Base-by-base conservation (phyloP, 495 filamentous ascomycete genomes). In the Aspergillus cristatus region DNA sequence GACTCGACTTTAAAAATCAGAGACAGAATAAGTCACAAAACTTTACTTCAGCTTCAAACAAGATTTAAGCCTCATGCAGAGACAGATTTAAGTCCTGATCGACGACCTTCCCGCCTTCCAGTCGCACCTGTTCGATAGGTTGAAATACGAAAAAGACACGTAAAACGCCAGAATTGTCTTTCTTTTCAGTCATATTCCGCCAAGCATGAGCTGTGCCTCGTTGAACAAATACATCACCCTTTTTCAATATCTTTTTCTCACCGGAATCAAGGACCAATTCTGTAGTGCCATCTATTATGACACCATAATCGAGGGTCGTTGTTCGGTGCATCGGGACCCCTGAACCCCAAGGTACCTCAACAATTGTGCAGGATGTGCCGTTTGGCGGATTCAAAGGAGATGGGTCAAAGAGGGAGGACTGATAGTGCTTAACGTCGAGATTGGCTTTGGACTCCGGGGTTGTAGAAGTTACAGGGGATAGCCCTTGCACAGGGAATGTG, bases 201-300 rank as follows among this genome's bases (percentile, higher is more conserved):
- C 76, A 85, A 3, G 71, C 69, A 58, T 90, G 84, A 50, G 55
- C 60, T 50, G 78, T 79, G 0, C 75, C 70, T 32, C 79, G 67
- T 24, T 84, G 70, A 48, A 82, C 51, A 53, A 78, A 74, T 2
- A 81, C 80, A 57, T 86, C 81, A n/a, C 77, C 73, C 30, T 81
- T 81, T 42, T 78, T 72, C 54, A 84, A 30, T 45, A 77, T 52
- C 35, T 79, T 76, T 45, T 71, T 73, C 1, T 63, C 52, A 11
- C 65, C 68, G 0, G 76, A 74, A 57, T 85, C 79, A 18, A 63
- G 75, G 67, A 83, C 79, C 46, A 86, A 80, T 55, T 89, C 84
- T 35, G 86, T 82, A 43, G 72, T 58, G 0, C 84, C 83, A 48
- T 87, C 81, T 72, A 46, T 57, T 46, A 87, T 66, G 38, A 85